phyloP scores from a whole-genome alignment of 768 basidiomycete species.

The Agrocybe pediades region DNA sequence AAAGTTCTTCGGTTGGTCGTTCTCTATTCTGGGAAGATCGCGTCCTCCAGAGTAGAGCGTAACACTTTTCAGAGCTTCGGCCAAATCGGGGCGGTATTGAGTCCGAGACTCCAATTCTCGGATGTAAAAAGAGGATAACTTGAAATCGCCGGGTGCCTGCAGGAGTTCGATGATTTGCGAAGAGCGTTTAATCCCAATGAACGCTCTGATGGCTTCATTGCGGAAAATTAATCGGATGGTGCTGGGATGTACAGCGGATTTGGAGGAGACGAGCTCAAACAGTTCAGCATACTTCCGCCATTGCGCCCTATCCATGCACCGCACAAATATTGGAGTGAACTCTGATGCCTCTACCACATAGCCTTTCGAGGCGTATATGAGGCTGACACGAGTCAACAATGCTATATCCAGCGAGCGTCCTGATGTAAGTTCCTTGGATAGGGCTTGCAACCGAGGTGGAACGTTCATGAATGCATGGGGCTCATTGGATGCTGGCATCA shows the following conservation, averaged over 20 bases:
- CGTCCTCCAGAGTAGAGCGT: too few species aligned
- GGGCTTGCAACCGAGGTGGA: neutral
- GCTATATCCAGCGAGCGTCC: neutral
- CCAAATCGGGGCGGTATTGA: neutral
- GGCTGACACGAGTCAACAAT: conserved; percentile 30
- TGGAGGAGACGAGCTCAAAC: conserved; percentile 26
- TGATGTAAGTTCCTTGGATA: neutral
- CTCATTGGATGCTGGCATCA: conserved; percentile 27
- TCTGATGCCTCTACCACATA: conserved; percentile 23
- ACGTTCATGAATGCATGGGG: neutral
- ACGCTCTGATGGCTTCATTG: neutral
- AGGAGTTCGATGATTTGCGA: neutral
- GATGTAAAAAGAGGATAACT: neutral
- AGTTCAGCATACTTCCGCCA: conserved; percentile 41
- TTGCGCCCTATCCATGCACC: conserved; percentile 37
- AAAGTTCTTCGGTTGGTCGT: conserved; percentile 6
- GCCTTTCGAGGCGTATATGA: conserved; percentile 42
- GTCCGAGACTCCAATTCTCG: neutral
- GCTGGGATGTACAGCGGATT: neutral
- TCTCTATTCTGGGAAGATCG: conserved; percentile 8
- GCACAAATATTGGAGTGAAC: conserved; percentile 43
- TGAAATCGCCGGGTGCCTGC: neutral
- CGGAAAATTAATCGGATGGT: neutral
- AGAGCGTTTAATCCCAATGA: neutral
- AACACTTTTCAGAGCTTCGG: neutral